phyloP scores from a whole-genome alignment of 2,329 filamentous ascomycete genomes.

The Biscogniauxia sp. region DNA sequence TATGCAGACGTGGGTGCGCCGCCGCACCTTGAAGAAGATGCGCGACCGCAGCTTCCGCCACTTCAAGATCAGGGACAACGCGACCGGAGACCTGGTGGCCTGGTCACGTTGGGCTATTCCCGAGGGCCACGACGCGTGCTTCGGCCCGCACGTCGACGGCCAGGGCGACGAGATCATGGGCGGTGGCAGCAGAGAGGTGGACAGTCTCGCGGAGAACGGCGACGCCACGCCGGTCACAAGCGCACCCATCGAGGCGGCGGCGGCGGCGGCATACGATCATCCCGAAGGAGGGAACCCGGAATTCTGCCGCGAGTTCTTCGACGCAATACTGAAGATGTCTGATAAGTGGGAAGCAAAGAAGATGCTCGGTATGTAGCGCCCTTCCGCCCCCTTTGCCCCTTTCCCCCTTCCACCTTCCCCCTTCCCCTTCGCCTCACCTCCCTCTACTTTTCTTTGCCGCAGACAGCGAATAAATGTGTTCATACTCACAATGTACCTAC shows the following conservation, averaged over 20 bases:
- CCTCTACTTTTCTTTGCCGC: not conserved
- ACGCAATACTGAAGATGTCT: constrained; percentile 21
- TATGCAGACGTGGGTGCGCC: constrained; percentile 31
- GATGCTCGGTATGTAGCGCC: constrained; percentile 33
- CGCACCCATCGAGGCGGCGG: constrained; percentile 12
- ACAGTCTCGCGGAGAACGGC: constrained; percentile 13
- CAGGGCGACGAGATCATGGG: constrained; percentile 7
- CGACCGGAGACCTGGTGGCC: constrained; percentile 29
- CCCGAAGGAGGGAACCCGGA: constrained; percentile 33
- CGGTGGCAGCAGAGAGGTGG: constrained; percentile 1
- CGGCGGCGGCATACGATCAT: constrained; percentile 13
- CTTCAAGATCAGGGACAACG: constrained; percentile 34
- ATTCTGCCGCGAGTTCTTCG: constrained; percentile 31
- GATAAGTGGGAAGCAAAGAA: constrained; percentile 31
- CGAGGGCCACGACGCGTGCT: constrained; percentile 22
- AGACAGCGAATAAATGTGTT: not conserved
- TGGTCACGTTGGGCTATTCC: constrained; percentile 37
- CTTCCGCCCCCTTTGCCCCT: not conserved
- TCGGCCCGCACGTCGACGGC: constrained; percentile 20
- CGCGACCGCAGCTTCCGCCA: constrained; percentile 26
- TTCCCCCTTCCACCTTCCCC: not conserved
- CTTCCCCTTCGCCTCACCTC: not conserved
- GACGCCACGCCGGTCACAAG: constrained; percentile 1
- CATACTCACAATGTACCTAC: constrained; percentile 1
- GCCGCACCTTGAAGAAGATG: constrained; percentile 28